Evolutionary conservation across 768 basidiomycete genomes (phyloP), one percentile per base, ranked within the genome.

Genomic region (Lactifluus echinatus): DNA sequence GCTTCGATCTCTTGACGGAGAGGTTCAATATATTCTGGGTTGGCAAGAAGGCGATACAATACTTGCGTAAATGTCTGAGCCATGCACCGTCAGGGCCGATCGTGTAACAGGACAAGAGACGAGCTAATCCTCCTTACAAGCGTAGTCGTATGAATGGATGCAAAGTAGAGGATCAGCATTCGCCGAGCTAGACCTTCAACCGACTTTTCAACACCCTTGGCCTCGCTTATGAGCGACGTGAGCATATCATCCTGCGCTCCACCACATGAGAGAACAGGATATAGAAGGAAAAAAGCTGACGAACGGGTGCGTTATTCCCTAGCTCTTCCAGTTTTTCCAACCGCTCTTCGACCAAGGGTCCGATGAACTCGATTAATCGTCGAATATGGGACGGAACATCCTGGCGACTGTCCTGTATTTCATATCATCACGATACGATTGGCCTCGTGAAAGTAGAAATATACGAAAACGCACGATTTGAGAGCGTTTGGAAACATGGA

Each of bases 201-300:
- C 59, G 63, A 59, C 63, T 63, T 60, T 63, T 74, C 62, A 56
- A 63, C 34, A 60, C 68, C 59, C 63, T 65, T 40, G 39, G 67
- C 66, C 11, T 68, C 69, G 10, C 69, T 69, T 61, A 76, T 68
- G n/a, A 76, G 63, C 76, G 74, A 75, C 31, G 67, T 68, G 12
- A 76, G 66, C 63, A 75, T 46, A 59, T 76, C 76, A 45, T 72
- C 70, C 73, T 75, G 48, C n/a, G n/a, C n/a, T 31, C 8, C 46
- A n/a, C n/a, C n/a, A 6, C 28, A 23, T 15, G 24, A 8, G 4
- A 17, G 19, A n/a, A 23, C n/a, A n/a, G 19, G 33, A 15, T 8
- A 6, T 31, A 4, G 31, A 31, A 31, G 4, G 23, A 39, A 26
- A 29, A 11, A 33, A 42, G 17, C 7, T n/a, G 28, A 49, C 55